Evolutionary conservation across 495 filamentous ascomycete genomes (phyloP).

Genomic region (Cenococcum geophilum): DNA sequence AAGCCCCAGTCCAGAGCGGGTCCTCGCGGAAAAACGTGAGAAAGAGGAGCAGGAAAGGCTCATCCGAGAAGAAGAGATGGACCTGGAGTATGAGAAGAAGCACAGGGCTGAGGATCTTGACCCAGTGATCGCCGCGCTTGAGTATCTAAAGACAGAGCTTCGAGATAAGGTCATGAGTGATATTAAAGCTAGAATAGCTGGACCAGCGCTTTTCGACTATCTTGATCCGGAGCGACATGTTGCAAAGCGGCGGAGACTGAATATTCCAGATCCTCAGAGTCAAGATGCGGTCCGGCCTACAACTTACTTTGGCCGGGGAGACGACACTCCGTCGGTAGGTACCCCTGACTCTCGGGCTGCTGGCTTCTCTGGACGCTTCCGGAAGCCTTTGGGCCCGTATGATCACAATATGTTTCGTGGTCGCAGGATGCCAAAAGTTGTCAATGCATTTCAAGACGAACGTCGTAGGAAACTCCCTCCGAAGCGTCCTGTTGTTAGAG

Average conservation of each 20-base stretch:
- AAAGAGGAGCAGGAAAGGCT: conserved; percentile 50
- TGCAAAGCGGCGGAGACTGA: conserved; percentile 66
- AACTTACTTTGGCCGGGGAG: conserved; percentile 46
- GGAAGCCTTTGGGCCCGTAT: conserved; percentile 27
- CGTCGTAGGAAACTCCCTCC: conserved; percentile 54
- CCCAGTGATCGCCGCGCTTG: conserved; percentile 72
- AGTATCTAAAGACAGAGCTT: conserved; percentile 72
- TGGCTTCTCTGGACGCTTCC: conserved; percentile 23
- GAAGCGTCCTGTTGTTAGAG: conserved; percentile 48
- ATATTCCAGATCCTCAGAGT: conserved; percentile 64
- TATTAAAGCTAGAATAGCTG: conserved; percentile 75
- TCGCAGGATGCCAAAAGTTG: conserved; percentile 51
- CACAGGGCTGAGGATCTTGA: conserved; percentile 77
- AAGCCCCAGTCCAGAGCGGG: conserved; percentile 53
- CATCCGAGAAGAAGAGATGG: conserved; percentile 65
- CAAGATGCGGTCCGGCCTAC: conserved; percentile 44
- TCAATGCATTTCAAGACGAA: conserved; percentile 69
- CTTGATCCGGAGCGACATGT: conserved; percentile 76
- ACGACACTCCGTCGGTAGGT: conserved; percentile 52
- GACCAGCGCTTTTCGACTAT: conserved; percentile 72
- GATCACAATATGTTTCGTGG: conserved; percentile 51
- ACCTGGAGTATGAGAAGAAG: conserved; percentile 79
- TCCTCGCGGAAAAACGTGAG: conserved; percentile 49
- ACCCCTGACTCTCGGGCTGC: conserved; percentile 65
- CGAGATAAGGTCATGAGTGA: conserved; percentile 77